Evolutionary conservation across 2,329 filamentous ascomycete genomes (phyloP).

Genomic region (Pseudogymnoascus verrucosus): DNA sequence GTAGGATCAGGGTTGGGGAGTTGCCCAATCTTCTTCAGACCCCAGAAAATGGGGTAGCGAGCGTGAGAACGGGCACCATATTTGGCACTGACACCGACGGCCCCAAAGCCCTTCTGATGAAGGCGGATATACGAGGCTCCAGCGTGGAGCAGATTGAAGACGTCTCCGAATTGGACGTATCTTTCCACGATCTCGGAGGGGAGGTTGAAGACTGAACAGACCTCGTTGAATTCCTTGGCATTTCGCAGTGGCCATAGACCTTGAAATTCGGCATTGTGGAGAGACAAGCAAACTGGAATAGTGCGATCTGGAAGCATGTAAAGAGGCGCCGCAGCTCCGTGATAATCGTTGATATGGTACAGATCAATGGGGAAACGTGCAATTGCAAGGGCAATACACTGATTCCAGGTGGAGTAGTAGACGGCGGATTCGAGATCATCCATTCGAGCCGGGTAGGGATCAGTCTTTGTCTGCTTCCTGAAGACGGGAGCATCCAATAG

Average conservation of each 20-base stretch:
- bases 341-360: slow-evolving; percentile 62
- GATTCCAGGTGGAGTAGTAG: slow-evolving; percentile 64
- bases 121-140: slow-evolving; percentile 58
- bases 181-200: slow-evolving; percentile 56
- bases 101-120: slow-evolving; percentile 60
- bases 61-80: slow-evolving; percentile 60
- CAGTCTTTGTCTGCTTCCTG: slow-evolving; percentile 51
- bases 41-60: slow-evolving; percentile 62
- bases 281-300: slow-evolving; percentile 53
- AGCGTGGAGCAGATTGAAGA: slow-evolving; percentile 60
- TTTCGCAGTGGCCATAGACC: slow-evolving; percentile 61
- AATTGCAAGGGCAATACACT: slow-evolving; percentile 57
- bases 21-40: slow-evolving; percentile 59
- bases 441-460: slow-evolving; percentile 61
- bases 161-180: slow-evolving; percentile 39
- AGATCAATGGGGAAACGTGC: slow-evolving; percentile 54
- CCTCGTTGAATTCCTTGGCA: slow-evolving; percentile 51
- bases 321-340: slow-evolving; percentile 54
- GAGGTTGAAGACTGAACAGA: slow-evolving; percentile 57
- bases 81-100: slow-evolving; percentile 60
- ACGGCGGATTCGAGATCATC: slow-evolving; percentile 61
- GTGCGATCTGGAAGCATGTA: slow-evolving; percentile 53
- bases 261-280: slow-evolving; percentile 64
- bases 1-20: slow-evolving; percentile 60
- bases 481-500: slow-evolving; percentile 53